Conservation (phyloP, 2,329 filamentous ascomycete species). For the Aspergillus piperis region DNA sequence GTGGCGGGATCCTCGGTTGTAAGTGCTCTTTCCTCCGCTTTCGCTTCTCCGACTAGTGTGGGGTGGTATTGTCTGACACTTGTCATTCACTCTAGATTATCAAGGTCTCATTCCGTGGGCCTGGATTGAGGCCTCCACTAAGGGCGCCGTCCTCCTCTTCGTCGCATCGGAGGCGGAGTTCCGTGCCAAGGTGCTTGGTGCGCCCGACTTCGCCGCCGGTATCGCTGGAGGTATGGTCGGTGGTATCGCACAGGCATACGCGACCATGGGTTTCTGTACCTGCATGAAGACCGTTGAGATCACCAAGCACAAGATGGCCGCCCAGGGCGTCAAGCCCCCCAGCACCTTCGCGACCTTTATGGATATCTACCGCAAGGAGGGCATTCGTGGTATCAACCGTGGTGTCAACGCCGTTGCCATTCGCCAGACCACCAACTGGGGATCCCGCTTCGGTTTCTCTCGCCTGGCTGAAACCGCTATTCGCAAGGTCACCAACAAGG, state of each 20-base stretch:
- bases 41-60: conserved; percentile 17
- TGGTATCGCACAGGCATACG: conserved; percentile 96
- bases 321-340: conserved; percentile 78
- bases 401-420: conserved; percentile 99
- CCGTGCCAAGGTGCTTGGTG: conserved; percentile 81
- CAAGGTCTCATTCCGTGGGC: conserved; percentile 99
- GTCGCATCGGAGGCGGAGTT: conserved; percentile 98
- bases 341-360: conserved; percentile 94
- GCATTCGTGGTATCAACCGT: conserved; percentile 94
- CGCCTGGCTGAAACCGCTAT: conserved; percentile 90
- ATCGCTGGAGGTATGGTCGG: conserved; percentile 90
- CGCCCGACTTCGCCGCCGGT: conserved; percentile 81
- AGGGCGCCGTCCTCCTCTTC: conserved; percentile 98
- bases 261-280: conserved; percentile 99
- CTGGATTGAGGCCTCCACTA: conserved; percentile 99
- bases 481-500: conserved; percentile 74
- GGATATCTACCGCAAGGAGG: conserved; percentile 93
- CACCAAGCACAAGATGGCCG: conserved; percentile 94
- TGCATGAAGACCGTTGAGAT: conserved; percentile 99
- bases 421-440: conserved; percentile 99
- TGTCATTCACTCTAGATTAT: conserved; percentile 67
- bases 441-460: conserved; percentile 89
- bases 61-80: conserved; percentile 19
- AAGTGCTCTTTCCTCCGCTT: conserved; percentile 45
- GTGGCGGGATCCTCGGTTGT: conserved; percentile 94